Percentiles rank a stretch among this genome's conserved stretches.
Conservation (phyloP, 768 basidiomycete genomes). For the Trametes gibbosa region DNA sequence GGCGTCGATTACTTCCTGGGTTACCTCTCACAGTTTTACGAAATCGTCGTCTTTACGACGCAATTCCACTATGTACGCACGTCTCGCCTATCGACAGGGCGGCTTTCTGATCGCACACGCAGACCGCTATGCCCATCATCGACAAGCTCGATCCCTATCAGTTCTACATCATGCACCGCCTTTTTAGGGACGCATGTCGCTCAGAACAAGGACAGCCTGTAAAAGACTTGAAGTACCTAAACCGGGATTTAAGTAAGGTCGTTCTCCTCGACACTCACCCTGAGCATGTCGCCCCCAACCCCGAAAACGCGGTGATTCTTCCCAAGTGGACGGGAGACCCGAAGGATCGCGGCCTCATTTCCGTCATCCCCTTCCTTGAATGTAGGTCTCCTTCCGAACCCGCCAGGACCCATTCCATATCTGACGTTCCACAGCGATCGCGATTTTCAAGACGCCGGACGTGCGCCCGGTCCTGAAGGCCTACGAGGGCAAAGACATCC, state of each 20-base stretch:
- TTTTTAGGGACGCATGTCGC: conserved; percentile 92
- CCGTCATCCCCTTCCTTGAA: conserved; percentile 97
- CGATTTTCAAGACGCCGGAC: conserved; percentile 84
- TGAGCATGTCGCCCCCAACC: conserved; percentile 75
- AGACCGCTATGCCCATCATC: conserved; percentile 86
- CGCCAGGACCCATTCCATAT: background rate
- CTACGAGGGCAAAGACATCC: conserved; percentile 86
- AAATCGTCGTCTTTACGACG: conserved; percentile 93
- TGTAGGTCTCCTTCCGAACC: conserved; percentile 43
- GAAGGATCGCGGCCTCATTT: conserved; percentile 73
- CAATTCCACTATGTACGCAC: conserved; percentile 79
- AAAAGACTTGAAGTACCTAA: conserved; percentile 95
- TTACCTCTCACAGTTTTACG: conserved; percentile 97
- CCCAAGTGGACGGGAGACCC: conserved; percentile 85
- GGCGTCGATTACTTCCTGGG: conserved; percentile 98
- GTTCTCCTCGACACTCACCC: conserved; percentile 82
- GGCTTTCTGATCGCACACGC: background rate
- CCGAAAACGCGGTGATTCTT: conserved; percentile 84
- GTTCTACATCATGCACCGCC: conserved; percentile 82
- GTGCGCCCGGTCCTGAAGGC: conserved; percentile 84
- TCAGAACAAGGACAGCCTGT: conserved; percentile 79
- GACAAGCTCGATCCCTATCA: conserved; percentile 95
- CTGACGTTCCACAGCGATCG: conserved; percentile 61
- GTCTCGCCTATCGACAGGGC: background rate
- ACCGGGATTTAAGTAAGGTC: conserved; percentile 90